These are phyloP conservation scores for Pyricularia sp. DNA, from an alignment of 2,329 filamentous ascomycete genomes.

Conservation along the genomic window DNA sequence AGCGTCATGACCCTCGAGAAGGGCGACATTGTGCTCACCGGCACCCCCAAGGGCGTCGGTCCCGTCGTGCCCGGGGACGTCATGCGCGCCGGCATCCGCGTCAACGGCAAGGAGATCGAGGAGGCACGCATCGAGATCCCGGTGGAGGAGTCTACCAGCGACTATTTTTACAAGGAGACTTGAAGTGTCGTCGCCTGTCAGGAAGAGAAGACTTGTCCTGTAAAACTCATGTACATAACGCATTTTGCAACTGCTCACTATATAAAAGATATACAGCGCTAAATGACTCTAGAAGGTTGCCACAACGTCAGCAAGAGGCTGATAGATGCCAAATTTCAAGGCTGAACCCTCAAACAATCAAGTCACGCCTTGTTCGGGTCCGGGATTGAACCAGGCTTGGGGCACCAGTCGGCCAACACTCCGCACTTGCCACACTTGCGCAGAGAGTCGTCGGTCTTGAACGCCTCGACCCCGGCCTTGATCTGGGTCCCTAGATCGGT, in stretches of 20 bases:
- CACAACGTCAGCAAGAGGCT: background rate
- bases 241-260: background rate
- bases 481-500: constrained; percentile 90
- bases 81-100: constrained; percentile 73
- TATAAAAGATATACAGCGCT: background rate
- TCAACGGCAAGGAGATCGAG: constrained; percentile 73
- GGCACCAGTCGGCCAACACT: constrained; percentile 47
- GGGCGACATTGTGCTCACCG: constrained; percentile 91
- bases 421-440: constrained; percentile 75
- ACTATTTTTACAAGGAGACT: constrained; percentile 70
- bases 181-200: constrained; percentile 22
- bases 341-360: background rate
- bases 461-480: constrained; percentile 78
- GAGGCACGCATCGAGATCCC: constrained; percentile 77
- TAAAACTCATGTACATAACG: background rate
- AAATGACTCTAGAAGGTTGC: background rate
- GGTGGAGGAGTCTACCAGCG: constrained; percentile 69
- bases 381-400: constrained; percentile 47
- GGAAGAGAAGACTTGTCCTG: background rate
- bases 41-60: constrained; percentile 93
- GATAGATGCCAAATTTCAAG: background rate
- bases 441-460: constrained; percentile 56
- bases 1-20: constrained; percentile 89
- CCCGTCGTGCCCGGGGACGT: constrained; percentile 77
- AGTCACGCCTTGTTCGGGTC: constrained; percentile 44